phyloP scores from a whole-genome alignment of 1,139 yeast species.

The Yamadazyma trypodendri region DNA sequence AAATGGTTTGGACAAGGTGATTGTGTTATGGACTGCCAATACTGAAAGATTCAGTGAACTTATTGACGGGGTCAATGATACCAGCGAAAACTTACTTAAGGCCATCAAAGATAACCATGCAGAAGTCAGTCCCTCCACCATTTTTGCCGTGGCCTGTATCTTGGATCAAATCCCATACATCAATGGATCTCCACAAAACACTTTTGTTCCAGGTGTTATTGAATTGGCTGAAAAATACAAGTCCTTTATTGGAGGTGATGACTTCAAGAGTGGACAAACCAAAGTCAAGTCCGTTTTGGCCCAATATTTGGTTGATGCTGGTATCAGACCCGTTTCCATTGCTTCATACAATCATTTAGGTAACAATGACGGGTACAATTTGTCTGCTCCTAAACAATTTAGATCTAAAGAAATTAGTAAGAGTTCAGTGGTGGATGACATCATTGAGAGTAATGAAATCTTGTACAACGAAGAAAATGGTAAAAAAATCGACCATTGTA shows the following conservation, averaged over 20 bases:
- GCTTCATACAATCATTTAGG: conserved; percentile 97
- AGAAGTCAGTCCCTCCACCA: conserved; percentile 87
- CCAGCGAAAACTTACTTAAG: conserved; percentile 73
- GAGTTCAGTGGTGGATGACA: conserved; percentile 91
- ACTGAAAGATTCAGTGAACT: conserved; percentile 91
- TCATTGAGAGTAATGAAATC: conserved; percentile 84
- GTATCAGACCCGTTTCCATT: conserved; percentile 90
- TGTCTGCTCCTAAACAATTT: conserved; percentile 90
- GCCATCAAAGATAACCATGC: conserved; percentile 76
- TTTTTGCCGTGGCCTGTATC: conserved; percentile 91
- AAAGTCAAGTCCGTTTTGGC: conserved; percentile 93
- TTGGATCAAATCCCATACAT: conserved; percentile 86
- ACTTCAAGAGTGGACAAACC: conserved; percentile 96
- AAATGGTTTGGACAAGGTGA: conserved; percentile 79
- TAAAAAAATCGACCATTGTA: conserved; percentile 84
- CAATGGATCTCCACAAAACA: conserved; percentile 96
- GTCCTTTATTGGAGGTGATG: conserved; percentile 92
- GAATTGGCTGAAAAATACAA: conserved; percentile 80
- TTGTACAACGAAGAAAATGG: conserved; percentile 82
- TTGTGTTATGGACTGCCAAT: conserved; percentile 95
- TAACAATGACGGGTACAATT: conserved; percentile 92
- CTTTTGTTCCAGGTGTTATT: conserved; percentile 92
- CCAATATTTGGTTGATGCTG: conserved; percentile 94
- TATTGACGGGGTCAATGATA: conserved; percentile 79
- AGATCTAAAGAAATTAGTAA: conserved; percentile 94